A percentile compares a stretch with the other conserved stretches of the same genome.
Conservation (phyloP, 495 filamentous ascomycete genomes). For the Tuber microsphaerosporum region DNA sequence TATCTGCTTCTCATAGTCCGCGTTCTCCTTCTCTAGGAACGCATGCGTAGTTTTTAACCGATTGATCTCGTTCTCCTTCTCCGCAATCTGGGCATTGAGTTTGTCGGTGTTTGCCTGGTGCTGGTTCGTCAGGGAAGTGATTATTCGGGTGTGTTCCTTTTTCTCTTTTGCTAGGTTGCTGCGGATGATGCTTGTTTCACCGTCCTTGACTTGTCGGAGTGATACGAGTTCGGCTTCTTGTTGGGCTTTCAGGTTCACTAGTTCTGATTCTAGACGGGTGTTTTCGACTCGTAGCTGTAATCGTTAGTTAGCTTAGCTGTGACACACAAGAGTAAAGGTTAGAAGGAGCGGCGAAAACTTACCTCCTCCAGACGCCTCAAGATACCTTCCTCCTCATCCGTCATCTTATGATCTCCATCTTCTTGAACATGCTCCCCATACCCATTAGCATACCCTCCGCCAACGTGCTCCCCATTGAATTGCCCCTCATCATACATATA, state of each 20-base stretch:
- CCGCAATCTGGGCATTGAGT: slow-evolving; percentile 54
- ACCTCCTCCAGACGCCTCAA: slow-evolving; percentile 14
- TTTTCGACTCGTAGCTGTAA: slow-evolving; percentile 22
- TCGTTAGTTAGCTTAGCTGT: slow-evolving; percentile 10
- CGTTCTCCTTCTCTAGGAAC: slow-evolving; percentile 60
- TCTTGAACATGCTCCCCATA: neutral
- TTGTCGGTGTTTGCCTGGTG: slow-evolving; percentile 53
- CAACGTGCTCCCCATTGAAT: slow-evolving; percentile 7
- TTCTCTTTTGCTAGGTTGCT: slow-evolving; percentile 53
- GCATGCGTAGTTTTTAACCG: slow-evolving; percentile 57
- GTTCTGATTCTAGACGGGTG: slow-evolving; percentile 9
- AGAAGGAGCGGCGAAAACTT: neutral
- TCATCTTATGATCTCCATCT: neutral
- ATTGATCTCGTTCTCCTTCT: slow-evolving; percentile 52
- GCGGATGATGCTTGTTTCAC: slow-evolving; percentile 63
- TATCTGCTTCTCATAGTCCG: slow-evolving; percentile 51
- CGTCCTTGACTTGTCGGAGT: slow-evolving; percentile 48
- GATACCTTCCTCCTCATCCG: slow-evolving; percentile 8
- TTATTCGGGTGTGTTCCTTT: slow-evolving; percentile 53
- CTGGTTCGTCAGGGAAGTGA: slow-evolving; percentile 50
- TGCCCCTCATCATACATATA: neutral
- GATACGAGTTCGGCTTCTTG: slow-evolving; percentile 4
- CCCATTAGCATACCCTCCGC: slow-evolving; percentile 13
- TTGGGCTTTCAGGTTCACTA: slow-evolving; percentile 12
- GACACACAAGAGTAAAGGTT: neutral